Percentiles rank a stretch among this genome's conserved stretches.
phyloP scores from a whole-genome alignment of 306 rosid species.

The Sophora flavescens region DNA sequence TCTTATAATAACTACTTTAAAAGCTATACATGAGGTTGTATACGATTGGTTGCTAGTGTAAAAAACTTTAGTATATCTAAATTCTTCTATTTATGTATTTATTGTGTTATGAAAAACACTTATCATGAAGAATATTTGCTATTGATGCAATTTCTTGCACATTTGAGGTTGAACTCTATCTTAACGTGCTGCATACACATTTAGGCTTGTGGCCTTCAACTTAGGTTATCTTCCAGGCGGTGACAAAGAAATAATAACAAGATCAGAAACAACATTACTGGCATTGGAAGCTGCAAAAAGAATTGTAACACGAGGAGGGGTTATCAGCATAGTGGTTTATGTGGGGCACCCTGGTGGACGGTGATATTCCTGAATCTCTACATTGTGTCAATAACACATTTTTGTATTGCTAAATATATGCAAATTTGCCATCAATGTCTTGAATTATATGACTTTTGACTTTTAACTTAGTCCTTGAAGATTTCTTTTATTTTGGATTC shows the following conservation, averaged over 20 bases:
- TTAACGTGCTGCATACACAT: conserved; percentile 44
- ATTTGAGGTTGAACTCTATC: conserved; percentile 27
- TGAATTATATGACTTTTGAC: conserved; percentile 3
- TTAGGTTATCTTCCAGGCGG: conserved; percentile 95
- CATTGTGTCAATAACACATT: not conserved
- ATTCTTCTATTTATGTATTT: conserved; percentile 4
- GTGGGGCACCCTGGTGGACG: conserved; percentile 95
- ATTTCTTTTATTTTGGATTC: too few relatives aligned
- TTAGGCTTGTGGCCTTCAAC: conserved; percentile 95
- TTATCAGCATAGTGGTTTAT: conserved; percentile 85
- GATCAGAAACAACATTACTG: conserved; percentile 71
- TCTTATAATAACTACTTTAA: too few relatives aligned
- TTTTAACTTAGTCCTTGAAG: too few relatives aligned
- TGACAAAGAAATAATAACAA: conserved; percentile 75
- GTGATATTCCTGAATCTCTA: conserved; percentile 56
- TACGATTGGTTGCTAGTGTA: too few relatives aligned
- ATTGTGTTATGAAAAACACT: not conserved
- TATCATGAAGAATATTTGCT: conserved; percentile 9
- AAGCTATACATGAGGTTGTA: too few relatives aligned
- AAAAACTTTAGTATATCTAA: too few relatives aligned
- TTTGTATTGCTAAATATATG: conserved; percentile 9
- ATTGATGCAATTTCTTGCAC: conserved; percentile 14
- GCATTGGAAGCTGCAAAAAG: conserved; percentile 81
- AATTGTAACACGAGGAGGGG: conserved; percentile 72
- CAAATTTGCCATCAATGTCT: conserved; percentile 29